Base-by-base conservation (phyloP, 805 yeast species). In the Wickerhamiella australiensis region DNA sequence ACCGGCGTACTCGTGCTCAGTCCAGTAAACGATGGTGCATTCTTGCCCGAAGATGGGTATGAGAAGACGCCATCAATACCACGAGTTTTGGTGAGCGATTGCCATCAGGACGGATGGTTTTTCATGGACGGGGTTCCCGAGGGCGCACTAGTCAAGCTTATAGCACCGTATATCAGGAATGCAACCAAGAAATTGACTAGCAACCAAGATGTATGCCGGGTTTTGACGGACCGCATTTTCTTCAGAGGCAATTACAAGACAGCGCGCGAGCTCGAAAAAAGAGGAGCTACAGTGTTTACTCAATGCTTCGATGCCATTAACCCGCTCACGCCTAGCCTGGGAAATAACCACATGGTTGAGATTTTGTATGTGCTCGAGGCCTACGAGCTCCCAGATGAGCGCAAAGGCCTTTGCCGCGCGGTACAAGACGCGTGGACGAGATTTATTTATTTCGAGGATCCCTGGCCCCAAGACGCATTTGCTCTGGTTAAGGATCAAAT, bases 281-380 rank as follows among this genome's bases (percentile, higher is more conserved):
- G 47, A 3, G 48, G 46, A 1, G 42, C 53, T 21, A 50, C 43
- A 22, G 62, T 63, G 3, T 59, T 51, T 44, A 52, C 64, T 15
- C 62, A 59, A 49, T 52, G 57, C 12, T 62, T 64, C 46, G 68
- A 64, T 46, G 60, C 59, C 17, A 50, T 54, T 7, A 65, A 64
- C 42, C 67, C 68, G 3, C 52, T 55, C 22, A 51, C 49, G 15
- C 55, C 60, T 0, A 23, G 50, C 2, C 46, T 57, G 15, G 65
- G 63, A 20, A 62, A 62, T 29, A 59, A 61, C 47, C 68, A 64
- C 43, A 63, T 63, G 56, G 68, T 64, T 6, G 68, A 64, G 47
- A 60, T 64, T 7, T 52, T 63, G 21, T 64, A 58, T 51, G 46
- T 60, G 43, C 53, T 64, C 33, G 55, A 56, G 43, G 59, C 61